Evolutionary conservation across 345 rosid genomes (phyloP).

Genomic region (Abelmoschus esculentus): DNA sequence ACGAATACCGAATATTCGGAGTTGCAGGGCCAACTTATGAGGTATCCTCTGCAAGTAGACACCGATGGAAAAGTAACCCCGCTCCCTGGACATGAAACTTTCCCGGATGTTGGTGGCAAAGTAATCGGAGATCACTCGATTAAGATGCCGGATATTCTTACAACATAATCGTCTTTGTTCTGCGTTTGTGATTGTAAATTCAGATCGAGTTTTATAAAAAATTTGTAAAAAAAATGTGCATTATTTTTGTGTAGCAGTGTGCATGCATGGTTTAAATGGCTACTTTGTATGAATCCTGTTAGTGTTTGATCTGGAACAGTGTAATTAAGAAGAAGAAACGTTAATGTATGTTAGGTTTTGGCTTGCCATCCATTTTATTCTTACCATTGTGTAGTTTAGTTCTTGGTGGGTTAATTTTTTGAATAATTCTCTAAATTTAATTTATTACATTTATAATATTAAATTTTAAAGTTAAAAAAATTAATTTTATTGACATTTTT

Average conservation of each 20-base stretch:
- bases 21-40: conserved; percentile 80
- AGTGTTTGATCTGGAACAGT: neutral
- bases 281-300: neutral
- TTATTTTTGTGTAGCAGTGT: neutral
- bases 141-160: conserved; percentile 56
- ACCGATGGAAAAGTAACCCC: conserved; percentile 52
- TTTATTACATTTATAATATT: too few relatives aligned
- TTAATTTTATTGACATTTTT: too few relatives aligned
- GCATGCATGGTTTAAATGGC: neutral
- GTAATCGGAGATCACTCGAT: conserved; percentile 53
- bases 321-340: neutral
- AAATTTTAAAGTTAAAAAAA: too few relatives aligned
- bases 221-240: too few relatives aligned
- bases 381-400: too few relatives aligned
- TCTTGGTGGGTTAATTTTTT: too few relatives aligned
- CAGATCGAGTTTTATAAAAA: too few relatives aligned
- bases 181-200: neutral
- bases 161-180: conserved; percentile 40
- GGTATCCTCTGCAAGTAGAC: conserved; percentile 62
- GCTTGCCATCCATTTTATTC: too few relatives aligned
- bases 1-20: conserved; percentile 18
- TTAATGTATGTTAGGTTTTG: neutral
- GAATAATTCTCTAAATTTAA: too few relatives aligned
- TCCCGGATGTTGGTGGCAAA: conserved; percentile 90
- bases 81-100: conserved; percentile 48